phyloP scores from a whole-genome alignment of 345 rosid genomes.

The Gossypium stocksii region DNA sequence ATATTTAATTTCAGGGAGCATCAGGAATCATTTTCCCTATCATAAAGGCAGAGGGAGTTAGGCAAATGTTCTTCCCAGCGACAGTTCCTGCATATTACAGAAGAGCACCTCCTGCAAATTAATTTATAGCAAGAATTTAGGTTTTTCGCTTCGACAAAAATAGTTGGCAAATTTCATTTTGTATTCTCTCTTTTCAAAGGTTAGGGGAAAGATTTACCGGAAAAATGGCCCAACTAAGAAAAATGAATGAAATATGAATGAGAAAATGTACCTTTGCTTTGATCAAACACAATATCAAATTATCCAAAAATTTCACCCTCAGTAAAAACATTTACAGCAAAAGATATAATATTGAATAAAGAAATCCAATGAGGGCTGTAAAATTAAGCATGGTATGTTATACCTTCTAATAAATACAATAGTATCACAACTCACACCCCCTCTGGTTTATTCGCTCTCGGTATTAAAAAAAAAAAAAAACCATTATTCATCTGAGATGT shows the following conservation, averaged over 20 bases:
- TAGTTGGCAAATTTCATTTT: neutral
- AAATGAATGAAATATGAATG: too few species aligned
- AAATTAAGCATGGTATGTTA: neutral
- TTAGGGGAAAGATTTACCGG: too few species aligned
- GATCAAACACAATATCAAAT: neutral
- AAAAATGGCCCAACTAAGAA: too few species aligned
- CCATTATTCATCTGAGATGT: neutral
- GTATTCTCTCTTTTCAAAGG: neutral
- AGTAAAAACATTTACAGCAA: neutral
- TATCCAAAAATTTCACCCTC: neutral
- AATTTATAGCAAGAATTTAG: neutral
- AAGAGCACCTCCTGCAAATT: conserved; percentile 32
- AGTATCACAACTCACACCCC: neutral
- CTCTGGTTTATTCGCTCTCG: neutral
- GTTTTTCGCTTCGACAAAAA: neutral
- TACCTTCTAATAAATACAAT: neutral
- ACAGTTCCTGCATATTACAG: conserved; percentile 47
- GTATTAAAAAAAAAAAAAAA: neutral
- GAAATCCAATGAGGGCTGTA: neutral
- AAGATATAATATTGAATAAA: neutral
- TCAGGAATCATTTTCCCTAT: conserved; percentile 48
- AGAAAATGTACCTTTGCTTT: too few species aligned
- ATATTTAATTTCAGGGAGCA: conserved; percentile 31
- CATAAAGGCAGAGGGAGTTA: conserved; percentile 46
- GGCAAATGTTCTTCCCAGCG: conserved; percentile 48